These are phyloP conservation scores for Ilyonectria mors-panacis DNA, from an alignment of 2,329 filamentous ascomycete species.

Conservation along the genomic window DNA sequence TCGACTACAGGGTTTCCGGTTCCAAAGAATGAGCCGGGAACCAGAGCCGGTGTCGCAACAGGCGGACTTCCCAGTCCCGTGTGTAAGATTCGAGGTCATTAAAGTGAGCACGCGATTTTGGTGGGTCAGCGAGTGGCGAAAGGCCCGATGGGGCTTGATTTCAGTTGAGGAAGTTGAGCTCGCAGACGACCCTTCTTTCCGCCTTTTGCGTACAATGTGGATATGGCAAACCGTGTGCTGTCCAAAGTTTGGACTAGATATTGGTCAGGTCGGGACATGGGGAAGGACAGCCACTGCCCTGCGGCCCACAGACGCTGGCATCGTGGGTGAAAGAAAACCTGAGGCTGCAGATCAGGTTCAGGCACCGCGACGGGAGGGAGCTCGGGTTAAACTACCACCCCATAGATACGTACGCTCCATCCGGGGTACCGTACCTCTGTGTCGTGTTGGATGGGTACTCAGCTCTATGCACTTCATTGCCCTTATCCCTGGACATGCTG, in stretches of 20 bases:
- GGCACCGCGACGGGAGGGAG: constrained; percentile 13
- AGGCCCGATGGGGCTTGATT: constrained; percentile 14
- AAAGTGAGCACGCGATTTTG: constrained; percentile 18
- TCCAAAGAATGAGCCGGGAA: background rate
- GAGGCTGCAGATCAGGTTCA: constrained; percentile 14
- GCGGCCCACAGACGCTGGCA: constrained; percentile 1
- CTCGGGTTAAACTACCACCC: constrained; percentile 19
- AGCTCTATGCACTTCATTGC: constrained; percentile 4
- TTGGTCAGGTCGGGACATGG: background rate
- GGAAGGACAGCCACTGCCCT: background rate
- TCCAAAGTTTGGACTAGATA: background rate
- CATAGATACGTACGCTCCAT: background rate
- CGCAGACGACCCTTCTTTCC: background rate
- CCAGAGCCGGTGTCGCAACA: background rate
- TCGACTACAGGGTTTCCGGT: background rate
- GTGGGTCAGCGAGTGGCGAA: constrained; percentile 23
- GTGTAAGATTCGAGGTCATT: constrained; percentile 2
- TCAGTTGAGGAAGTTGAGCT: constrained; percentile 12
- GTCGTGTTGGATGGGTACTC: background rate
- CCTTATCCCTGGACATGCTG: constrained; percentile 18
- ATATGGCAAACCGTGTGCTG: background rate
- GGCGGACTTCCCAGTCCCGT: background rate
- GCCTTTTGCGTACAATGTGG: background rate
- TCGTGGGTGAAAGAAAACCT: background rate
- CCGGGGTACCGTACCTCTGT: background rate